Base-by-base conservation (phyloP, 2,329 filamentous ascomycete species). In the Parascedosporium putredinis region DNA sequence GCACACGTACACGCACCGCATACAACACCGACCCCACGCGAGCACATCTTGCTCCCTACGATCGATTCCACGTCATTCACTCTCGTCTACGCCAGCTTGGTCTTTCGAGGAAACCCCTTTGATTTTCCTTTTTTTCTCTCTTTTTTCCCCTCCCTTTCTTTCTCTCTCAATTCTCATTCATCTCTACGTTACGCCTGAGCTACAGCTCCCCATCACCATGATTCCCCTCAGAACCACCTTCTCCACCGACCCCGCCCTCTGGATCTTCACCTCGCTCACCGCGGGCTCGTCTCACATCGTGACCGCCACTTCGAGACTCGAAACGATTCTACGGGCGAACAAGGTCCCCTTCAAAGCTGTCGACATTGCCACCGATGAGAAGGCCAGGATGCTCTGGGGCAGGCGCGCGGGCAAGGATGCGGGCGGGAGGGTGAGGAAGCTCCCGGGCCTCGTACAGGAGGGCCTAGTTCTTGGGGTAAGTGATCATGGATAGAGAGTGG, bases 201-300 rank as follows among this genome's bases (percentile, higher is more conserved):
- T n/a, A n/a, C n/a, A n/a, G n/a, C n/a, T n/a, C 27, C 12, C 27
- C 7, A 6, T 4, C 9, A 14, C 42, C 42, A 45, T 45, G 54
- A 47, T 56, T 24, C 52, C 56, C 20, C 50, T 56, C 47, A 47
- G 48, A 61, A 63, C 64, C 44, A 68, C 72, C 49, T 76, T 71
- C 62, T 72, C 72, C 56, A 74, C 72, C 57, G 84, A 88, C 64
- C 78, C 84, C 45, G 75, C 83, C 24, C 81, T 98, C 54, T 98
- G 93, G 72, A 85, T 98, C 59, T 96, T 94, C 71, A 97, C 93
- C 53, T 97, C 91, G 49, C 77, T 98, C 50, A 97, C 93, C 18
- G 88, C 93, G 52, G 93, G 93, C 55, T 95, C 89, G 36, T 95
- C 89, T 22, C 89, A 96, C 66, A 95, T 97, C 64, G 83, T 97